These are phyloP conservation scores for Diaporthe sp. DNA, from an alignment of 2,329 filamentous ascomycete species.

Conservation along the genomic window DNA sequence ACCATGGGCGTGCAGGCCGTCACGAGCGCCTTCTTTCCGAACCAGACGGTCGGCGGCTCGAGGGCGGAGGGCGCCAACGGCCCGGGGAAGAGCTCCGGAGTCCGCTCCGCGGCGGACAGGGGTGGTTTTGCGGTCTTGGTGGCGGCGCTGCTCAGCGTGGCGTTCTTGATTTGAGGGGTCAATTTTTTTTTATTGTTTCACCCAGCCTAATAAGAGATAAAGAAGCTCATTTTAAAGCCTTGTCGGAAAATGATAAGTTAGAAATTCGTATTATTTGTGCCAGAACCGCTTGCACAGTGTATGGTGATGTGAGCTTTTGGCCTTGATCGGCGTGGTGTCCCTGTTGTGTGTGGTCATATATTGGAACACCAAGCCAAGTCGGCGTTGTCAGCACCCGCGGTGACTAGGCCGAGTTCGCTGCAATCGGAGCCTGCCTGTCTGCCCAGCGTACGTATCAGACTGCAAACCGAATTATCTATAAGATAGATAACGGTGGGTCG, in stretches of 20 bases:
- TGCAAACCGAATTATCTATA: constrained; percentile 34
- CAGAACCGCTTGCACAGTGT: background rate
- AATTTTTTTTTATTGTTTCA: background rate
- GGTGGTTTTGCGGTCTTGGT: background rate
- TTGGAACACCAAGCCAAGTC: background rate
- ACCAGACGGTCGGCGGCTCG: background rate
- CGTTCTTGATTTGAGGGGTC: constrained; percentile 4
- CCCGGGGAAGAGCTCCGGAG: background rate
- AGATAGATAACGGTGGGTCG: constrained; percentile 35
- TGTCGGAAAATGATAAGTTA: background rate
- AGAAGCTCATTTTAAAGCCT: background rate
- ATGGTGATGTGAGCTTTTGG: background rate
- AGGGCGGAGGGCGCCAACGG: constrained; percentile 1
- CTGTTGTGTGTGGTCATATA: constrained; percentile 2
- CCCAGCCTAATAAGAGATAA: constrained; percentile 1
- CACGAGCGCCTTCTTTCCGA: constrained; percentile 26
- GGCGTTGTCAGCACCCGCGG: background rate
- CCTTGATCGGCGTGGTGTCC: constrained; percentile 6
- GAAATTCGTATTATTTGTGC: background rate
- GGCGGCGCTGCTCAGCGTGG: constrained; percentile 29
- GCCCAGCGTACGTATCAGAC: background rate
- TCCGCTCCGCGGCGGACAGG: constrained; percentile 19
- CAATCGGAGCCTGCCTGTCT: background rate
- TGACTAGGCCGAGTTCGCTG: constrained; percentile 1
- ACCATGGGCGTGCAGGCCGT: constrained; percentile 38